These are phyloP conservation scores for Cladophialophora chaetospira DNA, from an alignment of 2,329 filamentous ascomycete species.

Conservation along the genomic window DNA sequence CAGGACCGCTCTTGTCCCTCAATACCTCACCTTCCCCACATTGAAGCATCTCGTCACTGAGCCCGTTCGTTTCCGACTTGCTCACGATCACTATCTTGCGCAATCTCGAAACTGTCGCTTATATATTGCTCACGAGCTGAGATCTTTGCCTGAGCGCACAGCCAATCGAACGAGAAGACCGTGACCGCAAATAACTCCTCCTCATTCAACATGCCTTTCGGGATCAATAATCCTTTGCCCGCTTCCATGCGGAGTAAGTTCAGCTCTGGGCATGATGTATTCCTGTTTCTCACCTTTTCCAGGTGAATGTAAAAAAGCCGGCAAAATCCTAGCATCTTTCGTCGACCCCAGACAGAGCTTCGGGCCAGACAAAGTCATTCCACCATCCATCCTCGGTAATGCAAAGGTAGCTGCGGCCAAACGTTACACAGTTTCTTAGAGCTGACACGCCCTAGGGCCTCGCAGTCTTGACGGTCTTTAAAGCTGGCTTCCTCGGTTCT, in stretches of 20 bases:
- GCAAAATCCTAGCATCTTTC: conserved; percentile 92
- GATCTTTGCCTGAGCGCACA: conserved; percentile 2
- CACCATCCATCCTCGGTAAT: conserved; percentile 81
- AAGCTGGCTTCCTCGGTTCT: conserved; percentile 54
- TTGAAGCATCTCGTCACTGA: conserved; percentile 4
- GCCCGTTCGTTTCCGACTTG: conserved; percentile 21
- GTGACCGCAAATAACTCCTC: background rate
- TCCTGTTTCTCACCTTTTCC: conserved; percentile 34
- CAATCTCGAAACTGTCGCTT: conserved; percentile 10
- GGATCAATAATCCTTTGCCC: conserved; percentile 42
- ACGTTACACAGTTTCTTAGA: background rate
- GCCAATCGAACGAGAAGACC: conserved; percentile 13
- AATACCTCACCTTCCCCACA: conserved; percentile 4
- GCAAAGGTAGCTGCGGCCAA: conserved; percentile 69
- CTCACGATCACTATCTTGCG: background rate
- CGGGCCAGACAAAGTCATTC: conserved; percentile 96
- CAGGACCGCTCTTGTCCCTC: background rate
- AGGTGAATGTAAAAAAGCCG: conserved; percentile 98
- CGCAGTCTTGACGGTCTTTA: conserved; percentile 52
- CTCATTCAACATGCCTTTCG: conserved; percentile 29
- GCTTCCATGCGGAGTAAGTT: conserved; percentile 52
- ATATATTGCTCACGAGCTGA: conserved; percentile 1
- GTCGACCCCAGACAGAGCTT: conserved; percentile 91
- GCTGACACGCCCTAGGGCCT: conserved; percentile 44
- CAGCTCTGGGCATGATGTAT: conserved; percentile 19